Conservation (phyloP, 768 basidiomycete genomes). For the Lactifluus volemus region DNA sequence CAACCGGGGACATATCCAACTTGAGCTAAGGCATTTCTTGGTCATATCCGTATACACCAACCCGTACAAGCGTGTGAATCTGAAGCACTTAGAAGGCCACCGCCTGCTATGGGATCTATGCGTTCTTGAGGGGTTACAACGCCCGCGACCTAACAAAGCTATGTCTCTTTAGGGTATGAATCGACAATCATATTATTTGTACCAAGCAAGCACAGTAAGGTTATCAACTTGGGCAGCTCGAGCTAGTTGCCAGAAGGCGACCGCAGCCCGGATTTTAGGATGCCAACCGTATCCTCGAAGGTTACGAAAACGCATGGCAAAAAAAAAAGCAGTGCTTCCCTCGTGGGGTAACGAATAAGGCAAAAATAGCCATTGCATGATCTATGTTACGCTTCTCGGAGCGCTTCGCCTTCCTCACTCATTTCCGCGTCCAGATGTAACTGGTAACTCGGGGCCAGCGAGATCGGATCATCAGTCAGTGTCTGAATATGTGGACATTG, state of each 20-base stretch:
- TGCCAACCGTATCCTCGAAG: slow-evolving; percentile 29
- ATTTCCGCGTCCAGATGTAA: background rate
- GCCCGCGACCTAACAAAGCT: slow-evolving; percentile 52
- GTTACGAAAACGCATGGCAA: slow-evolving; percentile 39
- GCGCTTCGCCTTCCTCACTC: background rate
- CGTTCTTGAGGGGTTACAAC: slow-evolving; percentile 47
- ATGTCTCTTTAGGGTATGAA: slow-evolving; percentile 23
- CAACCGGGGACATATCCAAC: background rate
- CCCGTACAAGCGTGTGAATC: slow-evolving; percentile 40
- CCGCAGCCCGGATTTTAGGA: background rate
- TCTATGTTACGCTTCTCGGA: slow-evolving; percentile 44
- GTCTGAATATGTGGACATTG: slow-evolving; percentile 41
- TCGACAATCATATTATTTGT: background rate
- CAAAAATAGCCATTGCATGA: slow-evolving; percentile 46
- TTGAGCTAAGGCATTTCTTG: no score
- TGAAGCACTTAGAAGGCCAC: slow-evolving; percentile 23
- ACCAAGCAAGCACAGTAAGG: slow-evolving; percentile 31
- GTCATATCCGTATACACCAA: slow-evolving; percentile 11
- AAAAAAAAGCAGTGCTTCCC: slow-evolving; percentile 38
- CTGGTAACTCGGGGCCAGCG: slow-evolving; percentile 43
- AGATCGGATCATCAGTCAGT: slow-evolving; percentile 5
- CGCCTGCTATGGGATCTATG: slow-evolving; percentile 39
- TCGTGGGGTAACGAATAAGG: slow-evolving; percentile 36
- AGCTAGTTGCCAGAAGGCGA: slow-evolving; percentile 39
- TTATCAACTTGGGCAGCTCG: slow-evolving; percentile 37